phyloP scores from a whole-genome alignment of 345 rosid genomes.

The Euphorbia tirucalli region DNA sequence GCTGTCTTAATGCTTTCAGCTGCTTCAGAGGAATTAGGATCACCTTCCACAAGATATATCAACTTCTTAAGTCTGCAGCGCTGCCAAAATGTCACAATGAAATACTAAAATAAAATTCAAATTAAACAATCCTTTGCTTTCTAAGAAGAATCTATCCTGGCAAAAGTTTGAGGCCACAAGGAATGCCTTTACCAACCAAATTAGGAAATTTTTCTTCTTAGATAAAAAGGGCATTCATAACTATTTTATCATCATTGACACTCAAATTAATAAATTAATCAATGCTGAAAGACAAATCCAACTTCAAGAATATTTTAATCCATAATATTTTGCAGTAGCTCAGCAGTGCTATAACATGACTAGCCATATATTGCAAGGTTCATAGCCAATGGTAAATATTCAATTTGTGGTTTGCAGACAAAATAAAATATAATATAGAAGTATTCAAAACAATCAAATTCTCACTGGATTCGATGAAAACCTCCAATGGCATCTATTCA shows the following conservation, averaged over 20 bases:
- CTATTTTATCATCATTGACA: neutral
- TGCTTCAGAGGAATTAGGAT: slow-evolving; percentile 72
- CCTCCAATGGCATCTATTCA: too few relatives aligned
- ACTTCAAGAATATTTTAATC: neutral
- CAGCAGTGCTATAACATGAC: neutral
- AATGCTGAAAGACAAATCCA: neutral
- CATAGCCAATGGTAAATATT: neutral
- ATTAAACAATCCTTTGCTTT: too few relatives aligned
- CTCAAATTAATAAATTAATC: neutral
- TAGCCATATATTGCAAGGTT: neutral
- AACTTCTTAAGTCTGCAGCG: slow-evolving; percentile 84
- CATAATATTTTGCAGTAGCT: too few relatives aligned
- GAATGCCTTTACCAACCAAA: neutral
- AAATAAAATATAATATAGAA: too few relatives aligned
- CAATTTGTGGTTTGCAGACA: neutral
- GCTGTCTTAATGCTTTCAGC: slow-evolving; percentile 92
- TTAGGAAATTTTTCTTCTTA: neutral
- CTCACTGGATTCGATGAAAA: too few relatives aligned
- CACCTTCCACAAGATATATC: slow-evolving; percentile 89
- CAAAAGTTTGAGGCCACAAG: too few relatives aligned
- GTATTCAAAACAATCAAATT: too few relatives aligned
- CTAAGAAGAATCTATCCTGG: too few relatives aligned
- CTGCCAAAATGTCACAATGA: slow-evolving; percentile 31
- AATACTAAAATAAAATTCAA: slow-evolving; percentile 4
- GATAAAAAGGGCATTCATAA: too few relatives aligned